Conservation (phyloP, 2,329 filamentous ascomycete genomes). For the Apiospora marii region DNA sequence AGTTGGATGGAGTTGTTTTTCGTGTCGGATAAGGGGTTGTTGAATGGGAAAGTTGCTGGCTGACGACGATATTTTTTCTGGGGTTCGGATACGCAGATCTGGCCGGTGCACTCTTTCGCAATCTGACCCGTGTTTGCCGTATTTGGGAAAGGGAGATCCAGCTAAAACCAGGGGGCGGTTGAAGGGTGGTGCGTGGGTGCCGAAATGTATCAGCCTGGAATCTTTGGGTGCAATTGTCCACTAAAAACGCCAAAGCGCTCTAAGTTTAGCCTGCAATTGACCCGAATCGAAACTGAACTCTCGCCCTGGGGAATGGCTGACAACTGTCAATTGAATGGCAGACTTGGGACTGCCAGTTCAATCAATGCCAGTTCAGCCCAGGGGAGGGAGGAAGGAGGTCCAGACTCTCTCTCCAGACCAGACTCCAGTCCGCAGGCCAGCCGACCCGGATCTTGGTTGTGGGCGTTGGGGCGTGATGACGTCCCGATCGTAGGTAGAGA, state of each 20-base stretch:
- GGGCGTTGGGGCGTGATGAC: constrained; percentile 14
- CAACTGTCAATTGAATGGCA: constrained; percentile 13
- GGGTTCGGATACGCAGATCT: constrained; percentile 18
- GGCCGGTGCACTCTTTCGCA: constrained; percentile 18
- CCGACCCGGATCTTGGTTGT: neutral
- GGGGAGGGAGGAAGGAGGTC: neutral
- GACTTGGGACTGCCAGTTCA: neutral
- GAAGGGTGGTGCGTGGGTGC: neutral
- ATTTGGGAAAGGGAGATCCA: neutral
- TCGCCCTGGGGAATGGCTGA: neutral
- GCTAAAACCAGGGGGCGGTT: neutral
- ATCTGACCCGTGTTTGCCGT: constrained; percentile 10
- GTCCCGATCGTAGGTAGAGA: neutral
- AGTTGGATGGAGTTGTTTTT: neutral
- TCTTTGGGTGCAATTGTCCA: constrained; percentile 2
- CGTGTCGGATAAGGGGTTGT: neutral
- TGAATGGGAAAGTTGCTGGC: neutral
- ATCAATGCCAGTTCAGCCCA: neutral
- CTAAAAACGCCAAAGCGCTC: constrained; percentile 16
- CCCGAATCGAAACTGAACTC: neutral
- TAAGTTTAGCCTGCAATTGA: constrained; percentile 20
- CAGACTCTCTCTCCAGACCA: neutral
- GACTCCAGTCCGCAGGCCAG: constrained; percentile 12
- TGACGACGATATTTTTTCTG: constrained; percentile 10
- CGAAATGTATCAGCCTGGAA: constrained; percentile 13